Base-by-base conservation (phyloP, 495 filamentous ascomycete genomes). In the Xylaria curta region DNA sequence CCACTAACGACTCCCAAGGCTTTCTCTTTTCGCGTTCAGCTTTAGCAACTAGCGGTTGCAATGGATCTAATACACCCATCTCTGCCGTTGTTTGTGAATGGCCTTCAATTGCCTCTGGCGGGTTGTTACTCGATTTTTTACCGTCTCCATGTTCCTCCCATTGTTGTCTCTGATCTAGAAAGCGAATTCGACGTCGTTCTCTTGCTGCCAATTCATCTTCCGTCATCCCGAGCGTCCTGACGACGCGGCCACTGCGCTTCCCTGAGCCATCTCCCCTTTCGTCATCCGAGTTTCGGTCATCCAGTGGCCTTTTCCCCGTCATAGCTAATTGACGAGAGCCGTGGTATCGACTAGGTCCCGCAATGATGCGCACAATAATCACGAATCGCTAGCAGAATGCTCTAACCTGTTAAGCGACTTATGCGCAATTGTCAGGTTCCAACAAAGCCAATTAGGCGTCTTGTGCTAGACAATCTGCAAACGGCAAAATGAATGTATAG, bases 1-100 rank as follows among this genome's bases (percentile, higher is more conserved):
- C 70, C 3, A 76, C 76, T 31, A 78, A 19, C 19, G 76, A 72
- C 56, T 79, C 76, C 77, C 77, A 79, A 12, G 76, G 77, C 54
- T 78, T 76, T 53, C 66, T 68, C 40, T 68, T 63, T 56, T 56
- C 66, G n/a, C 12, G n/a, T 1, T 1, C 44, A 49, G 67, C 65
- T 21, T 24, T 38, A 33, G 58, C 49, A 38, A 17, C 61, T 9
- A 24, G 40, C 58, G 36, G 21, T 9, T 60, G 49, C 31, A 42
- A 59, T 47, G 26, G 26, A 42, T 19, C 42, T 15, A 40, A n/a
- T 38, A 13, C 15, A 9, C 28, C 69, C 6, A 40, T 46, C 10
- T 56, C 54, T 40, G 49, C 74, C 66, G 26, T 62, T 54, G 36
- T 66, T 44, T 59, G 47, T 67, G 33, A 26, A 31, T 12, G 3